Evolutionary conservation across 805 yeast species (phyloP), one percentile per base, ranked within the genome.

Genomic region (Wickerhamomyces subpelliculosus): DNA sequence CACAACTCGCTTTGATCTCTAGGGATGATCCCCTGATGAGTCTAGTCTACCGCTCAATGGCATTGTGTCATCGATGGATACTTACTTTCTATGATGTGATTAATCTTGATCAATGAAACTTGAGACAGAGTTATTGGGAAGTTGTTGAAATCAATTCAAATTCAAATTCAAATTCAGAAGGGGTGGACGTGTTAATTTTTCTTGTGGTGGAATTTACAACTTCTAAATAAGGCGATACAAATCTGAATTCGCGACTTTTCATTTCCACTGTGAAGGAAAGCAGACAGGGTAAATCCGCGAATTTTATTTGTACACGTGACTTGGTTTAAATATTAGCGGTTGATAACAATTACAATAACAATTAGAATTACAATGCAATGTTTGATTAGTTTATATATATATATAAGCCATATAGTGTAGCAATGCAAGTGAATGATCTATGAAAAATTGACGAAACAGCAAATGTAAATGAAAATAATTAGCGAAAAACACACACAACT

Each of bases 181-280:
- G 32, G 32, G 32, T 29, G 32, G 32, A 29, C 32, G 32, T 29
- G 32, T 29, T 29, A 29, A 29, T 29, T 29, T 29, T 29, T 19
- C 12, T n/a, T n/a, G n/a, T n/a, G n/a, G n/a, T 27, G 29, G 16
- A 27, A 27, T 16, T 27, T 19, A 8, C 29, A 9, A 25, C 6
- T 25, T 25, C 23, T 7, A 21, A 7, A 7, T 24, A 13, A 5
- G 4, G 28, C 18, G n/a, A 26, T 22, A 8, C 24, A 8, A 8
- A 8, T 22, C 10, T 19, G 29, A 8, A 29, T 29, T 29, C 32
- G 32, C 32, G 32, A n/a, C n/a, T n/a, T n/a, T n/a, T n/a, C n/a
- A n/a, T n/a, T n/a, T n/a, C n/a, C n/a, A n/a, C n/a, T n/a, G n/a
- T n/a, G 27, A 9, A 25, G 12, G 12, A 10, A 10, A 22, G 8